Evolutionary conservation across 2,329 filamentous ascomycete genomes (phyloP), one percentile per base, ranked within the genome.

Genomic region (Beauveria rudraprayagi): DNA sequence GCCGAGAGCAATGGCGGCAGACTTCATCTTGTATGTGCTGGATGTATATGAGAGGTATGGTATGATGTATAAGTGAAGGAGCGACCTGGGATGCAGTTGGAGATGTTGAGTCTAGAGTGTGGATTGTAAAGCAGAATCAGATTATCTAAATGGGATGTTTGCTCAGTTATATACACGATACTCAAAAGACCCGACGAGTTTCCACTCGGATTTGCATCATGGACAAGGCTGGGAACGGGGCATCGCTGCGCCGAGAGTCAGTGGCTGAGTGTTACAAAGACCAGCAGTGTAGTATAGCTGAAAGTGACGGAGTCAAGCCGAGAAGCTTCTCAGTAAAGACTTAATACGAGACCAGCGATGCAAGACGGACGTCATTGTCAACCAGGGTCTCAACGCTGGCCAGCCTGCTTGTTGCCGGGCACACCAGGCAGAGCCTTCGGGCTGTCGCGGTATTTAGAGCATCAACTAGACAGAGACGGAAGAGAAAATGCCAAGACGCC

Each of bases 1-100:
- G 26, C 62, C 53, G 51, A 65, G 52, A 10, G 62, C 60, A 56
- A 65, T 59, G 16, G 66, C 47, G 24, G 60, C 60, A 52, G 63
- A 62, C 51, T 56, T 51, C 63, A 61, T 63, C 41, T 26, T 64
- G 50, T 46, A 19, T 46, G 19, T 41, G 22, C 24, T 19, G 14
- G 19, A 17, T 54, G 22, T 34, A 22, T 44, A 54, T 34, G 43
- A 22, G 26, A 26, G 47, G 19, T 41, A 24, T 30, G 11, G 30
- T 57, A 48, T 48, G 14, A n/a, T 9, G 54, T 46, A 24, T 37
- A 56, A 40, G 46, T 51, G 46, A 50, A 51, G 34, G 43, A 50
- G 44, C 30, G 24, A 43, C 34, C 19, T 19, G n/a, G 26, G 43
- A 56, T 10, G 17, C 19, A 30, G n/a, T 28, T 43, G 11, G 2